phyloP scores from a whole-genome alignment of 306 rosid species.

The Begonia loranthoides region DNA sequence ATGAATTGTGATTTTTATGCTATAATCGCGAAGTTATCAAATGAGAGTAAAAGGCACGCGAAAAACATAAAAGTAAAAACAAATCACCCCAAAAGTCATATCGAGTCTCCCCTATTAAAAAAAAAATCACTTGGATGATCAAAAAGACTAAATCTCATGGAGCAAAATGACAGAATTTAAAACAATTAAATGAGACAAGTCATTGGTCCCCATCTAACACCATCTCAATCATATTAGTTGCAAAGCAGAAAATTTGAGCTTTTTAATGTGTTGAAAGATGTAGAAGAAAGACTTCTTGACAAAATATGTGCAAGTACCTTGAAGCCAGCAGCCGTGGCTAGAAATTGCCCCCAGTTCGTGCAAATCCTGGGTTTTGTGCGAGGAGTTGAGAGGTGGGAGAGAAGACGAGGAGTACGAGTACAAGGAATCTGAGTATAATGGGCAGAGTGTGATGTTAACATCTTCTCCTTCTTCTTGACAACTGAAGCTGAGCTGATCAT shows the following conservation, averaged over 20 bases:
- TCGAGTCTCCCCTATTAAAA: no score
- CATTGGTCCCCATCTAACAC: no score
- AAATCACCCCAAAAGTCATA: no score
- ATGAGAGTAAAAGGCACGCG: no score
- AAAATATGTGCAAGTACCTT: conserved; percentile 20
- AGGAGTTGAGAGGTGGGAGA: conserved; percentile 24
- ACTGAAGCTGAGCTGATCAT: conserved; percentile 41
- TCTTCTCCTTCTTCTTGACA: conserved; percentile 31
- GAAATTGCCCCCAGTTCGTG: conserved; percentile 9
- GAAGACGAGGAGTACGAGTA: conserved; percentile 43
- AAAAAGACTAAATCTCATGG: no score
- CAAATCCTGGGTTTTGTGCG: conserved; percentile 12
- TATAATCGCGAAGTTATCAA: no score
- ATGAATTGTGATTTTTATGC: no score
- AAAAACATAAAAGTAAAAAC: no score
- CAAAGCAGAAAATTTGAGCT: background rate
- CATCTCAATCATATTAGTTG: no score
- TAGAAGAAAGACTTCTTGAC: background rate
- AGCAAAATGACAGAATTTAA: no score
- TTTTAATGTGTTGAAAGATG: background rate
- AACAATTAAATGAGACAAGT: no score
- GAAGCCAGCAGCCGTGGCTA: conserved; percentile 24
- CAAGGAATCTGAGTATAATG: conserved; percentile 36
- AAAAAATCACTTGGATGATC: no score
- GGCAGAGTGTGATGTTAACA: conserved; percentile 17